Evolutionary conservation across 371 early-diverging fungal genomes (phyloP).

Genomic region (Chytridiales sp.): DNA sequence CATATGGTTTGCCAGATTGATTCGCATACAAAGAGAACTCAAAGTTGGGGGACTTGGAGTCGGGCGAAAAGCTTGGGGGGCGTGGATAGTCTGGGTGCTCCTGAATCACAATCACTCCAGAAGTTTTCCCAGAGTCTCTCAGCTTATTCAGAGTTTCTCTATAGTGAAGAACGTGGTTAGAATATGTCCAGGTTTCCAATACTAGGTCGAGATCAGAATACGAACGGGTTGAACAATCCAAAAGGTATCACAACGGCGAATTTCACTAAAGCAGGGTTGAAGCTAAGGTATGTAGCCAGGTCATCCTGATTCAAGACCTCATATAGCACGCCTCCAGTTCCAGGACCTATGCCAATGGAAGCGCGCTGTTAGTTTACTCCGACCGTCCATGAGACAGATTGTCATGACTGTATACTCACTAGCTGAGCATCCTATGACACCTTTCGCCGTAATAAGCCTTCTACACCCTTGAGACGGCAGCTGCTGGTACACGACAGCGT

Average conservation of each 20-base stretch:
- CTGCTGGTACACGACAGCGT: too few relatives aligned
- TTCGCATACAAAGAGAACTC: slow-evolving; percentile 69
- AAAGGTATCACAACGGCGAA: slow-evolving; percentile 66
- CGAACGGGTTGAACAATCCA: slow-evolving; percentile 58
- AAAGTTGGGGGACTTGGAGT: slow-evolving; percentile 68
- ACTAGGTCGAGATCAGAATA: not conserved
- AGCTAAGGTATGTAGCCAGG: slow-evolving; percentile 47
- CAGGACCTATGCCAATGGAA: slow-evolving; percentile 9
- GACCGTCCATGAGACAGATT: too few relatives aligned
- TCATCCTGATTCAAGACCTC: slow-evolving; percentile 51
- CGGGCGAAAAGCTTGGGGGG: slow-evolving; percentile 56
- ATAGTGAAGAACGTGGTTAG: not conserved
- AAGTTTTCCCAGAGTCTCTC: slow-evolving; percentile 39
- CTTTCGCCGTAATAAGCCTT: too few relatives aligned
- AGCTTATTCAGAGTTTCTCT: slow-evolving; percentile 28
- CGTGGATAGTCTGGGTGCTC: slow-evolving; percentile 36
- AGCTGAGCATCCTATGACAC: too few relatives aligned
- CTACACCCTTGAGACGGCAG: too few relatives aligned
- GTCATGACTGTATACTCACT: too few relatives aligned
- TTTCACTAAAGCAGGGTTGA: slow-evolving; percentile 33
- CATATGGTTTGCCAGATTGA: slow-evolving; percentile 42
- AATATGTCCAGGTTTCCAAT: not conserved
- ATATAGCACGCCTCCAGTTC: slow-evolving; percentile 61
- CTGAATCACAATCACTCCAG: slow-evolving; percentile 53
- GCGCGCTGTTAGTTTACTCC: too few relatives aligned